phyloP scores from a whole-genome alignment of 1,284 basidiomycete genomes.

The Tilletia indica region DNA sequence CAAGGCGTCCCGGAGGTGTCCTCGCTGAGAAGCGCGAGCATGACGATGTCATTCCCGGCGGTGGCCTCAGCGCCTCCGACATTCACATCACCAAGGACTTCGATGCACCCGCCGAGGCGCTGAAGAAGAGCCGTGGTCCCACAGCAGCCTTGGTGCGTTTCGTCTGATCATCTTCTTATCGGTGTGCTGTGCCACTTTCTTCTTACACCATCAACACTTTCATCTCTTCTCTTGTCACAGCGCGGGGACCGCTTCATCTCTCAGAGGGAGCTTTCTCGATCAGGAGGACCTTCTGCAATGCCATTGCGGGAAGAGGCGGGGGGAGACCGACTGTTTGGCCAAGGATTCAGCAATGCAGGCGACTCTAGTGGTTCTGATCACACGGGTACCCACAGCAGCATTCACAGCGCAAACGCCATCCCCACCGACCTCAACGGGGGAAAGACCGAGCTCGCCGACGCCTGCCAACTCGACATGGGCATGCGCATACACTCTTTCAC shows the following conservation, averaged over 20 bases:
- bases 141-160: not conserved
- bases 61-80: constrained; percentile 5
- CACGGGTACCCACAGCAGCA: constrained; percentile 28
- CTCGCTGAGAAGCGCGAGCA: constrained; percentile 6
- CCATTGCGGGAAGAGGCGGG: constrained; percentile 34
- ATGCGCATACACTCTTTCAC: constrained; percentile 58
- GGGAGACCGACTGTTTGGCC: constrained; percentile 25
- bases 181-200: not conserved
- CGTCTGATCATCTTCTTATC: not conserved
- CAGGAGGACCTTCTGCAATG: constrained; percentile 29
- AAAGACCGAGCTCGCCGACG: constrained; percentile 42
- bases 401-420: constrained; percentile 38
- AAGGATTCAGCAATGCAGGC: constrained; percentile 28
- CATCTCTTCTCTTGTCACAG: constrained; percentile 23
- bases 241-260: constrained; percentile 53
- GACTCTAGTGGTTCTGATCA: constrained; percentile 29
- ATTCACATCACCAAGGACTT: constrained; percentile 16
- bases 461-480: constrained; percentile 53
- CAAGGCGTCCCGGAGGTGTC: not conserved
- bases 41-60: constrained; percentile 15
- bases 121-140: constrained; percentile 1
- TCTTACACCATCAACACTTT: constrained; percentile 5
- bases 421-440: constrained; percentile 35
- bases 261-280: constrained; percentile 43
- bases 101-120: constrained; percentile 4